phyloP scores from a whole-genome alignment of 1,284 basidiomycete species.

The Ustilago crameri region DNA sequence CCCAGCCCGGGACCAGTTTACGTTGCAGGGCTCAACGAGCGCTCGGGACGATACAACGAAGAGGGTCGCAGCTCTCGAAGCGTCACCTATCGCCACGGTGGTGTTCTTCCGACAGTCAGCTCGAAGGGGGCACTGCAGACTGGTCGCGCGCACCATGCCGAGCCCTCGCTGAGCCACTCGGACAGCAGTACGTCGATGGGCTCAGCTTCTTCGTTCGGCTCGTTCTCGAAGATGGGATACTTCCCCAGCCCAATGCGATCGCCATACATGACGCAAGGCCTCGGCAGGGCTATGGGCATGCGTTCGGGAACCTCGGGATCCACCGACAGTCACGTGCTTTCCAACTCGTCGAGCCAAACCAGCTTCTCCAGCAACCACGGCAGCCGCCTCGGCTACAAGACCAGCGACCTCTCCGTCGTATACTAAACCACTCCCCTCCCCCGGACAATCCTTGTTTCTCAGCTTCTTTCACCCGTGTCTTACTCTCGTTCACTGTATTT shows the following conservation, averaged over 20 bases:
- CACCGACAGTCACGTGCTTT: neutral
- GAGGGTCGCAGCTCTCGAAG: slow-evolving; percentile 37
- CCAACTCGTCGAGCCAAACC: slow-evolving; percentile 17
- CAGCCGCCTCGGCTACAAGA: slow-evolving; percentile 31
- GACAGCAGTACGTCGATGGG: slow-evolving; percentile 38
- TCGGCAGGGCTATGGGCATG: slow-evolving; percentile 23
- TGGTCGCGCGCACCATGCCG: slow-evolving; percentile 26
- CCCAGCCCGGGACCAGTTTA: slow-evolving; percentile 32
- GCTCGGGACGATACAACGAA: slow-evolving; percentile 35
- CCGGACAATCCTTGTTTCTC: no score
- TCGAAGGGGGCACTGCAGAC: slow-evolving; percentile 44
- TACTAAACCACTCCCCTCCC: neutral
- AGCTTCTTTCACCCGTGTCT: neutral
- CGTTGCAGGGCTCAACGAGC: slow-evolving; percentile 19
- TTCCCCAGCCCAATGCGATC: slow-evolving; percentile 38
- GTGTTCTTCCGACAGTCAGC: slow-evolving; percentile 44
- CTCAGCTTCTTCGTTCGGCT: slow-evolving; percentile 35
- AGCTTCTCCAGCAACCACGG: slow-evolving; percentile 21
- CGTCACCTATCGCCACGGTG: slow-evolving; percentile 40
- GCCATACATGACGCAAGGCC: slow-evolving; percentile 12
- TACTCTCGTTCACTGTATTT: neutral
- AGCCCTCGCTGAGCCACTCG: slow-evolving; percentile 30
- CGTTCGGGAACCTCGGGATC: neutral
- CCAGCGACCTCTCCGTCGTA: slow-evolving; percentile 35
- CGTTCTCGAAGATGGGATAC: slow-evolving; percentile 30